Evolutionary conservation across 2,329 filamentous ascomycete species (phyloP).

Genomic region (Orbilia blumenaviensis): DNA sequence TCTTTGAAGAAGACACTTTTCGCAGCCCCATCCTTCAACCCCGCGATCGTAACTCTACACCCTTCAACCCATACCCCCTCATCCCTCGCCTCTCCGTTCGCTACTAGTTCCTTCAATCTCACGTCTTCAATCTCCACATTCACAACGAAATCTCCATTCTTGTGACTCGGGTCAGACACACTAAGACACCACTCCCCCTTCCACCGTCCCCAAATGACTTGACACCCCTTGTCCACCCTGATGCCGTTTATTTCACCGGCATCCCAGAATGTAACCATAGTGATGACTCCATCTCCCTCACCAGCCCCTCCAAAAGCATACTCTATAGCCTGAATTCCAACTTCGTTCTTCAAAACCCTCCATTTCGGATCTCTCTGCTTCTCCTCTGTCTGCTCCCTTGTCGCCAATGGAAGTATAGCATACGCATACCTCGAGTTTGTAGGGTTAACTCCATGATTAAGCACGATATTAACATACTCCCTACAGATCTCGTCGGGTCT

Average conservation of each 20-base stretch:
- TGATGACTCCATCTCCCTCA: too few relatives aligned
- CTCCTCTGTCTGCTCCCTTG: constrained; percentile 8
- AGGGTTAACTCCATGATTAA: constrained; percentile 35
- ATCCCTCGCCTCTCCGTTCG: not conserved
- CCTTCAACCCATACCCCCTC: constrained; percentile 15
- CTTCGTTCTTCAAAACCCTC: constrained; percentile 17
- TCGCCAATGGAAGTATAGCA: constrained; percentile 36
- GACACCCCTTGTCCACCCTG: constrained; percentile 19
- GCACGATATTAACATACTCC: constrained; percentile 35
- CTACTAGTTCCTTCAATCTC: constrained; percentile 1
- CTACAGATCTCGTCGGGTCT: constrained; percentile 16
- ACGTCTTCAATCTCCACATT: not conserved
- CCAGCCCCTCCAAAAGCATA: constrained; percentile 9
- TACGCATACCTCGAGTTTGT: constrained; percentile 33
- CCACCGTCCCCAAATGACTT: constrained; percentile 33
- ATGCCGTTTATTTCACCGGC: constrained; percentile 21
- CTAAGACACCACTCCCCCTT: constrained; percentile 19
- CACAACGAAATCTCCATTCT: not conserved
- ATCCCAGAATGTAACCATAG: constrained; percentile 48
- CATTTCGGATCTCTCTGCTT: constrained; percentile 3
- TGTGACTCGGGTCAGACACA: constrained; percentile 21
- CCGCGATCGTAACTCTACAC: not conserved
- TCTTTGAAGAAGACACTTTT: constrained; percentile 31
- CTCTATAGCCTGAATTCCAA: constrained; percentile 29
- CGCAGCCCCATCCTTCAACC: constrained; percentile 9